Base-by-base conservation (phyloP, 176 grass and related monocot species). In the Carex scoparia region DNA sequence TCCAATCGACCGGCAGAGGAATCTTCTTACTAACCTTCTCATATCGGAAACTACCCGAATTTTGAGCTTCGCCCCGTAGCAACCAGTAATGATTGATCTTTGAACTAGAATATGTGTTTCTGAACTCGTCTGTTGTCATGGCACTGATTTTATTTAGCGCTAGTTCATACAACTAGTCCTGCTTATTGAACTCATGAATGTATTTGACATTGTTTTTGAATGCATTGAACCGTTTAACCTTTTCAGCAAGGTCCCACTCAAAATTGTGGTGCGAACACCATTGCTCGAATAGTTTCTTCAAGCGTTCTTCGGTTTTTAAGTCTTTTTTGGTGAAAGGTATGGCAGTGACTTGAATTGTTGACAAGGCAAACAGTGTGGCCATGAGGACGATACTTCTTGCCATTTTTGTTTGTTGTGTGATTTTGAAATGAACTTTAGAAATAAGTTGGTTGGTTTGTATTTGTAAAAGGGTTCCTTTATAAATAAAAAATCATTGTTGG, bases 241-340 rank as follows among this genome's bases (percentile, higher is more conserved):
- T 84, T 10, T 79, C 80, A 0, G 1, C 12, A 32, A 61, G 30
- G 56, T 64, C 40, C 12, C 18, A 7, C 10, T 49, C 40, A 8
- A 51, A 61, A 4, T 7, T 7, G 42, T 81, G 7, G 16, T 79
- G 32, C 38, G 14, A 27, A 32, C n/a, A 60, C 84, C 88, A 89
- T 31, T 57, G 27, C 59, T 70, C 46, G 44, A 86, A 89, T 5
- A 89, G 60, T 1, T 51, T 37, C n/a, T 84, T 63, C 6, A 85
- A 54, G 75, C 32, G 56, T 48, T 73, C 83, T 28, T 89, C 83
- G 1, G 65, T 61, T 30, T 56, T 49, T 8, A 89, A 19, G 56
- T 89, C 87, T 42, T 89, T 49, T 14, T 84, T 59, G 33, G 87
- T 85, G 73, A 85, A 84, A 40, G 72, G 81, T 35, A 88, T 84